Base-by-base conservation (phyloP, 1,139 yeast species). In the Dujonia santamariae region DNA sequence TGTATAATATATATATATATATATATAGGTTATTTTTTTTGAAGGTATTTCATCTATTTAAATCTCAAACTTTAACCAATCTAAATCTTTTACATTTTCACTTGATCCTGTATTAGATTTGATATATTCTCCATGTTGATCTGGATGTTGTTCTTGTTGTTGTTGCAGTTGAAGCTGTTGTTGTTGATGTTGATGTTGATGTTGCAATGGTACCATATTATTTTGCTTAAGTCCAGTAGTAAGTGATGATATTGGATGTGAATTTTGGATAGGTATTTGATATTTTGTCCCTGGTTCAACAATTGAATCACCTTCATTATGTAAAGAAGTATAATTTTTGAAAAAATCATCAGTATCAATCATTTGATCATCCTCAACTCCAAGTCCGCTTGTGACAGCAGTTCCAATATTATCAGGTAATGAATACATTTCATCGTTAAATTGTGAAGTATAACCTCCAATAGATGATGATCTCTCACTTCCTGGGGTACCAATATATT, bases 41-140 rank as follows among this genome's bases (percentile, higher is more conserved):
- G n/a, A n/a, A n/a, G n/a, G n/a, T n/a, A n/a, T n/a, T n/a, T n/a
- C n/a, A n/a, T n/a, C n/a, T 26, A 6, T n/a, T 41, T 52, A 66
- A 14, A 68, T 54, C 38, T 67, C 75, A 47, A 69, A 69, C 45
- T 67, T 68, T 39, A 69, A 56, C 75, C 75, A 69, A 40, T 68
- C 75, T 35, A 69, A 56, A 44, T 68, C 74, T 32, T 54, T 47
- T 18, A 44, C 37, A 11, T 46, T 54, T 27, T 45, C 40, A 25
- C 40, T 41, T 22, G 31, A 27, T 23, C 31, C 28, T 42, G 56
- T 13, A 50, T 44, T 37, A 19, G 22, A 19, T 29, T 24, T n/a
- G n/a, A n/a, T n/a, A n/a, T n/a, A n/a, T n/a, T n/a, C n/a, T n/a
- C n/a, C n/a, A n/a, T n/a, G n/a, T n/a, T n/a, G n/a, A n/a, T n/a